Evolutionary conservation across 768 basidiomycete species (phyloP).

Genomic region (Naganishia antarctica): DNA sequence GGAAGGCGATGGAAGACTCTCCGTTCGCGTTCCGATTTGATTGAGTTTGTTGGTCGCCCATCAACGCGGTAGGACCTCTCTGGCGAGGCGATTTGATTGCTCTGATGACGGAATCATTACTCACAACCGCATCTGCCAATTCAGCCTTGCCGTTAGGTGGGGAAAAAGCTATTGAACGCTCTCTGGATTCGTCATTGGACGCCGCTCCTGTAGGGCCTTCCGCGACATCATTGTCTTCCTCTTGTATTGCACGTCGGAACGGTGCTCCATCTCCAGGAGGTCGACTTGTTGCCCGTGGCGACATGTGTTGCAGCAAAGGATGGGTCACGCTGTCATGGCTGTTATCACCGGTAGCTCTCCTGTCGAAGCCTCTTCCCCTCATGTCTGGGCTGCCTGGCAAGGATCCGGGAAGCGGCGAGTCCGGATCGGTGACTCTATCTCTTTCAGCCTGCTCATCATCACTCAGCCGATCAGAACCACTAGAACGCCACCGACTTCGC

Average conservation of each 20-base stretch:
- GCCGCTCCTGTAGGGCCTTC: not conserved
- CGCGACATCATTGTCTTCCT: constrained; percentile 41
- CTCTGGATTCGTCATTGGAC: not conserved
- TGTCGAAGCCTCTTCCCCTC: constrained; percentile 1
- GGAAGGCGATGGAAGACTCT: not conserved
- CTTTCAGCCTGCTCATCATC: not conserved
- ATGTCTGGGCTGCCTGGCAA: not conserved
- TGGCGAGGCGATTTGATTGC: constrained; percentile 2
- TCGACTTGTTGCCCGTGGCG: not conserved
- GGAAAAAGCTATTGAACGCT: not conserved
- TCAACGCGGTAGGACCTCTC: not conserved
- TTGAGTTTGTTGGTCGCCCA: not conserved
- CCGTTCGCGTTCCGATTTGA: not conserved
- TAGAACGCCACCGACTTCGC: not conserved
- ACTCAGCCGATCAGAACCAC: not conserved
- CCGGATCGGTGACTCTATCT: no score
- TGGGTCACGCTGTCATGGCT: not conserved
- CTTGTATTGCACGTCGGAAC: constrained; percentile 49
- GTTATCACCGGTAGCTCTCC: not conserved
- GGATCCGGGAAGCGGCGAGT: not conserved
- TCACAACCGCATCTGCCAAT: not conserved
- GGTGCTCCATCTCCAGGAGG: constrained; percentile 44
- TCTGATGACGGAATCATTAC: not conserved
- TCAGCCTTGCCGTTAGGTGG: not conserved
- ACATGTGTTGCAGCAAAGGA: constrained; percentile 5